Evolutionary conservation across 176 grass and related monocot species (phyloP).

Genomic region (Oryza brachyantha): DNA sequence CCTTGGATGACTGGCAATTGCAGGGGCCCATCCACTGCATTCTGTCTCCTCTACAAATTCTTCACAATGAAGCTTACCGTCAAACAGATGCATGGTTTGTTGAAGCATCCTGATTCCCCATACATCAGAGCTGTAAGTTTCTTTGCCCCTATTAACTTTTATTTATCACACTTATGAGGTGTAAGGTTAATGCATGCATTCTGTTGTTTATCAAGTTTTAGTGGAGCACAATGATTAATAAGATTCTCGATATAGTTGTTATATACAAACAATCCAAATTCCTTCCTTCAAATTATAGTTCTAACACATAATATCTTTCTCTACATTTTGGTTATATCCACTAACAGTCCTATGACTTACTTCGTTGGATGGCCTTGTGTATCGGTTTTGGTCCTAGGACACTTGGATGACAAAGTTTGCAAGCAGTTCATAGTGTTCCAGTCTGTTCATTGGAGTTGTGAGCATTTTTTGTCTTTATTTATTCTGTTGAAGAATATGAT

Average conservation of each 20-base stretch:
- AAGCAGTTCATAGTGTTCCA: conserved; percentile 56
- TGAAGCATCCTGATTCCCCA: conserved; percentile 94
- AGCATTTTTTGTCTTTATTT: conserved; percentile 48
- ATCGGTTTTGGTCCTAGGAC: conserved; percentile 50
- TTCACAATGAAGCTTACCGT: conserved; percentile 95
- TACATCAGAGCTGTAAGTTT: conserved; percentile 96
- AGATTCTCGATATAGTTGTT: background rate
- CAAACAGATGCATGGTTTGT: conserved; percentile 93
- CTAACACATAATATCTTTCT: conserved; percentile 3
- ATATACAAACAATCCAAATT: conserved; percentile 3
- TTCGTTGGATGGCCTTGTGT: conserved; percentile 50
- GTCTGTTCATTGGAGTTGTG: conserved; percentile 66
- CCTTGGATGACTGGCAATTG: conserved; percentile 98
- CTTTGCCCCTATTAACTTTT: conserved; percentile 9
- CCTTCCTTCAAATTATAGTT: background rate
- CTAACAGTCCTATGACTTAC: conserved; percentile 43
- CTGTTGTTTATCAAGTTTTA: conserved; percentile 22
- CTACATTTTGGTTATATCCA: conserved; percentile 42
- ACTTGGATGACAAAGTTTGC: conserved; percentile 56
- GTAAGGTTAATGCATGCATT: conserved; percentile 2
- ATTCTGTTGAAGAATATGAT: conserved; percentile 20
- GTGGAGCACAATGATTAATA: background rate
- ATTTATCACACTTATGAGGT: background rate
- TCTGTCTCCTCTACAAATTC: conserved; percentile 94
- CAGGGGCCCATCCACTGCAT: conserved; percentile 84